Evolutionary conservation across 2,329 filamentous ascomycete genomes (phyloP).

Genomic region (Alternaria conjuncta): DNA sequence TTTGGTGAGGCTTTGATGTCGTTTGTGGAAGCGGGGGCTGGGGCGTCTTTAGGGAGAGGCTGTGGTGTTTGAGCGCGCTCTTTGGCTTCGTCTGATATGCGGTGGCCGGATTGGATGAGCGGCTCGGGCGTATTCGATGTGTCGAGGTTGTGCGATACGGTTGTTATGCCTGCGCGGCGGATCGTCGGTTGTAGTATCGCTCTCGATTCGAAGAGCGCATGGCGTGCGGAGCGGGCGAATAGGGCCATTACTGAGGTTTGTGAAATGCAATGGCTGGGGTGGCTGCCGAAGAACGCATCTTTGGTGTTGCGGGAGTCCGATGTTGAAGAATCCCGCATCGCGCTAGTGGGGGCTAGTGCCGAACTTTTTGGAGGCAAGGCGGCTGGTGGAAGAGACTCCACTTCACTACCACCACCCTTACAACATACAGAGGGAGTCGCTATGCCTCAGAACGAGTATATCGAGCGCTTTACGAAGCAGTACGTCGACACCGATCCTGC

Average conservation of each 20-base stretch:
- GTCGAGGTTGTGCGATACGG: constrained; percentile 49
- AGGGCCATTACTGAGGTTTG: constrained; percentile 40
- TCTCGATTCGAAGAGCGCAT: constrained; percentile 68
- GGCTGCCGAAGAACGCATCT: constrained; percentile 14
- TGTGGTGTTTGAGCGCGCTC: constrained; percentile 27
- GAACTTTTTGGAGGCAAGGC: constrained; percentile 34
- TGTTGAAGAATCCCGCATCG: constrained; percentile 20
- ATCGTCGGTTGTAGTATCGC: constrained; percentile 58
- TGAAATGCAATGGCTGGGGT: constrained; percentile 22
- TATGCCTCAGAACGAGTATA: constrained; percentile 81
- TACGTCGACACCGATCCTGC: constrained; percentile 46
- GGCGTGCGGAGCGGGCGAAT: constrained; percentile 63
- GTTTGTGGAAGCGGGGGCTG: constrained; percentile 18
- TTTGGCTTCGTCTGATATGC: constrained; percentile 34
- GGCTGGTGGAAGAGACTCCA: constrained; percentile 16
- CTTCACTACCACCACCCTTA: constrained; percentile 10
- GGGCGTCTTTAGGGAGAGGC: constrained; percentile 19
- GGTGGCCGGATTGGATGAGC: constrained; percentile 58
- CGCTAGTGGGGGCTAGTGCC: constrained; percentile 23
- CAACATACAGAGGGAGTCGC: constrained; percentile 7
- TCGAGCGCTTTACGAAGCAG: constrained; percentile 75
- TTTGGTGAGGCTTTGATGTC: constrained; percentile 26
- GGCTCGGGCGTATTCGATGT: constrained; percentile 45
- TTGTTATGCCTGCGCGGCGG: constrained; percentile 57
- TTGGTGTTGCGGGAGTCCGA: constrained; percentile 25